Evolutionary conservation across 179 eudicot species (phyloP).

Genomic region (Beta lomatogona): DNA sequence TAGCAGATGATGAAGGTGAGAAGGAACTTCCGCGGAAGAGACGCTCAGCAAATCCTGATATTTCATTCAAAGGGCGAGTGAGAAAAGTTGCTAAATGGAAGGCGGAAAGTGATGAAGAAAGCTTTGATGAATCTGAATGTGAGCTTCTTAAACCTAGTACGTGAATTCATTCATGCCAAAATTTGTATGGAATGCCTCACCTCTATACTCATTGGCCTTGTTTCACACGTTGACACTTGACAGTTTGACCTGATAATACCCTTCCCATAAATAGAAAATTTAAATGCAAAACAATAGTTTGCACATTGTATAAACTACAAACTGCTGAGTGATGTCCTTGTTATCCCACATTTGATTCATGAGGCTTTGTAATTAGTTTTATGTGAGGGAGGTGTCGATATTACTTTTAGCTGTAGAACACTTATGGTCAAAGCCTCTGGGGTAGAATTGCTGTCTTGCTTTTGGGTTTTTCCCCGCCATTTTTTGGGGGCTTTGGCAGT

Average conservation of each 20-base stretch:
- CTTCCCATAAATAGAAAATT: background rate
- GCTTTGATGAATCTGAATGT: constrained; percentile 74
- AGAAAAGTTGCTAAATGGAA: constrained; percentile 89
- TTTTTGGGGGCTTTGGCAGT: background rate
- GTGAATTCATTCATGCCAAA: background rate
- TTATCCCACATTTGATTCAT: background rate
- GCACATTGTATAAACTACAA: background rate
- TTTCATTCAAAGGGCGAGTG: constrained; percentile 87
- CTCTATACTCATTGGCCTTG: background rate
- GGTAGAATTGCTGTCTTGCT: background rate
- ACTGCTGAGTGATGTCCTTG: background rate
- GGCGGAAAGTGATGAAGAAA: constrained; percentile 76
- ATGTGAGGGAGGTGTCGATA: background rate
- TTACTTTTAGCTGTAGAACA: background rate
- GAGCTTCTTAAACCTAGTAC: constrained; percentile 30
- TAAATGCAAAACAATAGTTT: background rate
- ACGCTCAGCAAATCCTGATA: constrained; percentile 64
- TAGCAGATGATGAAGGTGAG: constrained; percentile 67
- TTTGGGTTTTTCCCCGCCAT: background rate
- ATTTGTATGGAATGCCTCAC: background rate
- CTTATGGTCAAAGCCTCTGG: background rate
- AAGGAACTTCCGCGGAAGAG: constrained; percentile 84
- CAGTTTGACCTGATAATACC: too few species aligned
- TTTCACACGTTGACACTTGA: background rate
- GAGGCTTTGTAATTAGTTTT: background rate